Base-by-base conservation (phyloP, 306 rosid species). In the Vigna mungo region DNA sequence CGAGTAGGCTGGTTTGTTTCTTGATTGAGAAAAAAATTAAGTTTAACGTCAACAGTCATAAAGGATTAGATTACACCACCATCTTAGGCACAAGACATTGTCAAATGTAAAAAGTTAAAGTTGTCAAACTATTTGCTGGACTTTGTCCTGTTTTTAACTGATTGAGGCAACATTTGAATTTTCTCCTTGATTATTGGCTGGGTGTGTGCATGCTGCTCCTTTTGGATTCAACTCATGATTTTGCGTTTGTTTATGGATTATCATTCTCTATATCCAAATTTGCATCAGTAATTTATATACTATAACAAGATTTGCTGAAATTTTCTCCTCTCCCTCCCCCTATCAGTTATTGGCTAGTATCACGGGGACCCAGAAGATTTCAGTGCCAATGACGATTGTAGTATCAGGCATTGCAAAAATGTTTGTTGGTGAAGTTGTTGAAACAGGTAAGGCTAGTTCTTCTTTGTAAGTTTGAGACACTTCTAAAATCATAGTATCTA, bases 331-430 rank as follows among this genome's bases (percentile, higher is more conserved):
- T 55, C 34, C 39, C 20, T 48, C 41, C 41, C 7, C 9, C 8
- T 36, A 74, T 66, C 90, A 94, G 98, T 72, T 94, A 81, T 79
- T 94, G 70, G 88, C 87, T 55, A 90, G 90, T 88, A 89, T 94
- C 86, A 87, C 94, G 0, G 99, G 99, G 67, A 88, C 89, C 41
- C 97, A 90, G 83, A 96, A 92, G 77, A 88, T 92, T 76, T 92
- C 98, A 1, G 77, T 93, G 77, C 98, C 99, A 2, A 85, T 96
- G 89, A 92, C 97, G 2, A 90, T 96, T 63, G 97, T 91, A 30
- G 99, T 91, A 43, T 96, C 97, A 0, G 97, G 98, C 75, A 96
- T 92, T 79, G 97, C 99, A 52, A 96, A 96, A 76, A 81, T 96
- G 88, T 91, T 91, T 65, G 98, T 91, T 47, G 99, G 99, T 25